A percentile compares a stretch with the other conserved stretches of the same genome.
Conservation (phyloP, 257 asterid species). For the Linderniella brevidens region DNA sequence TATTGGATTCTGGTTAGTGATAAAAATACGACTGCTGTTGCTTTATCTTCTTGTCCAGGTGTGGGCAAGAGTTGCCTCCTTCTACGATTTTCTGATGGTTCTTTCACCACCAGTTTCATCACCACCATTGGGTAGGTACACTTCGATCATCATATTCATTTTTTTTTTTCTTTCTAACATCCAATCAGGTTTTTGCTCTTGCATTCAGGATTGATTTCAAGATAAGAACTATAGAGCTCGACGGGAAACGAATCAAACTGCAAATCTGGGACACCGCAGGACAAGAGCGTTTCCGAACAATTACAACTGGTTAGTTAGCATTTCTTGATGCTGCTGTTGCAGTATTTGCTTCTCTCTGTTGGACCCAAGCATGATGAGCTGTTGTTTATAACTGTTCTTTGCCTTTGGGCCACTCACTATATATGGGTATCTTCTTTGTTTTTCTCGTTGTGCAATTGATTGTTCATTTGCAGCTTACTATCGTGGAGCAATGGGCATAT, state of each 20-base stretch:
- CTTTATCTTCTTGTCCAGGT: constrained; percentile 25
- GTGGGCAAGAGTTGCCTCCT: constrained; percentile 99
- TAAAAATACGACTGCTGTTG: too few relatives aligned
- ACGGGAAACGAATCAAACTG: constrained; percentile 50
- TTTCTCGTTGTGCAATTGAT: neutral
- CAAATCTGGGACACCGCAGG: constrained; percentile 94
- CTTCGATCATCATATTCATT: neutral
- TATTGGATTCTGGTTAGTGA: too few relatives aligned
- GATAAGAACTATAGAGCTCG: constrained; percentile 72
- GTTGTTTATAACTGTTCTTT: neutral
- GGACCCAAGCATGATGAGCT: too few relatives aligned
- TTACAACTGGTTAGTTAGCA: constrained; percentile 47
- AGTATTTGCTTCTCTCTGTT: neutral
- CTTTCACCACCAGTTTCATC: constrained; percentile 70
- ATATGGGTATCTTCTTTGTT: too few relatives aligned
- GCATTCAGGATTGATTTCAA: constrained; percentile 63
- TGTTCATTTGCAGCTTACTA: constrained; percentile 52
- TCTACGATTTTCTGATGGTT: constrained; percentile 84
- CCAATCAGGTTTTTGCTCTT: neutral
- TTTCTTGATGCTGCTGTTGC: neutral
- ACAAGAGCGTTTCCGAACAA: constrained; percentile 74
- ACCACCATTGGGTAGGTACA: constrained; percentile 66
- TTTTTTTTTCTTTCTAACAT: neutral
- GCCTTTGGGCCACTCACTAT: too few relatives aligned
- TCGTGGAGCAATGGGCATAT: constrained; percentile 87